Base-by-base conservation (phyloP, 1,284 basidiomycete species). In the Moesziomyces antarcticus region DNA sequence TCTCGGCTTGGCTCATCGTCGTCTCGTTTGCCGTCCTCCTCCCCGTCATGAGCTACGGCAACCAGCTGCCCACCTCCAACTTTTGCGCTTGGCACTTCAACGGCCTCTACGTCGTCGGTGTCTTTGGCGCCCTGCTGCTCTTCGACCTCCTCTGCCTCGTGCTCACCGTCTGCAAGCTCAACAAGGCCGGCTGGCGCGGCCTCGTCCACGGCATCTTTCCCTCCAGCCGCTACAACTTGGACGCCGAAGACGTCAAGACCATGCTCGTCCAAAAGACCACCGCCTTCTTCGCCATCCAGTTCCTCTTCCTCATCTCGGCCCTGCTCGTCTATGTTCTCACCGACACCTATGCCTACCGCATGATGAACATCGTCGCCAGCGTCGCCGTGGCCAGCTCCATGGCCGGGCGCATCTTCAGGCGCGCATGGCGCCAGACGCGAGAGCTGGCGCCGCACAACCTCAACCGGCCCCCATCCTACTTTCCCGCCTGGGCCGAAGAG, bases 191-290 rank as follows among this genome's bases (percentile, higher is more conserved):
- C 14, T 75, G 72, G 71, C 59, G 66, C 24, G 77, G 73, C 20
- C 53, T 80, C 6, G 9, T 68, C 3, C 55, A 62, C 22, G 66
- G 66, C 16, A 40, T 80, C 22, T 57, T 77, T 14, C 77, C 78
- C 3, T 50, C 55, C 7, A 52, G 49, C 30, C 49, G 55, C 16
- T 46, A 57, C 46, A 72, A 74, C 33, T 44, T 71, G 30, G 73
- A 75, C 42, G 50, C 72, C 3, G 78, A 79, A 35, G 78, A 80
- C 40, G 71, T 80, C 48, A 73, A 62, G 56, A 58, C 60, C 47
- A 80, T 80, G 76, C 72, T 80, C 27, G 69, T 80, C 5, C 77
- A 80, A 50, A 68, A 73, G 47, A 78, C 78, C 37, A 75, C 68
- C 22, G 64, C 65, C 8, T 80, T 79, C 61, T 79, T 76, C 43